Conservation (phyloP, 2,329 filamentous ascomycete genomes). For the Cadophora sp. region DNA sequence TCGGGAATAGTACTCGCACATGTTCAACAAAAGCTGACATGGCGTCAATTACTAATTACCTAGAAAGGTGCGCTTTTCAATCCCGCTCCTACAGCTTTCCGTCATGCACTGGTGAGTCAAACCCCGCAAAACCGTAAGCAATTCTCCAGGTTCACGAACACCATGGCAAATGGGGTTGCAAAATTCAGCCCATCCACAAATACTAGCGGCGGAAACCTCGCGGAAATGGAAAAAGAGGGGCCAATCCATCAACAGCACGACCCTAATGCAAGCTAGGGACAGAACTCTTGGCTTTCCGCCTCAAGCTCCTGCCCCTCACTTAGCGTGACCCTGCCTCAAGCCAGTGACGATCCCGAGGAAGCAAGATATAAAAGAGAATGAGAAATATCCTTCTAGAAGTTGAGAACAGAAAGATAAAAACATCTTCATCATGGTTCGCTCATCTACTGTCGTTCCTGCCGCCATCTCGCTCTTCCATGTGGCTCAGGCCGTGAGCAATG, state of each 20-base stretch:
- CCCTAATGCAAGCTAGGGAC: slow-evolving; percentile 1
- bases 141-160: background rate
- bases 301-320: background rate
- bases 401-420: background rate
- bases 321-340: background rate
- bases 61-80: background rate
- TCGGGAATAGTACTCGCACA: background rate
- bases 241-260: background rate
- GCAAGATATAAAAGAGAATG: slow-evolving; percentile 7
- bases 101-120: background rate
- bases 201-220: slow-evolving; percentile 8
- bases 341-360: background rate
- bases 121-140: background rate
- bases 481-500: slow-evolving; percentile 44
- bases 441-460: background rate
- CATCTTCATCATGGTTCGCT: slow-evolving; percentile 14
- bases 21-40: background rate
- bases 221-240: background rate
- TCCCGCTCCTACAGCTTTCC: background rate
- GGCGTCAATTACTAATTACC: background rate
- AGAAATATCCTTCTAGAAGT: background rate
- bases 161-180: background rate
- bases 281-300: slow-evolving; percentile 13
- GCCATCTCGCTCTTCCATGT: slow-evolving; percentile 10
- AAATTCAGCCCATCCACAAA: background rate